Evolutionary conservation across 129 eudicot genomes (phyloP).

Genomic region (Artemisia argyi): DNA sequence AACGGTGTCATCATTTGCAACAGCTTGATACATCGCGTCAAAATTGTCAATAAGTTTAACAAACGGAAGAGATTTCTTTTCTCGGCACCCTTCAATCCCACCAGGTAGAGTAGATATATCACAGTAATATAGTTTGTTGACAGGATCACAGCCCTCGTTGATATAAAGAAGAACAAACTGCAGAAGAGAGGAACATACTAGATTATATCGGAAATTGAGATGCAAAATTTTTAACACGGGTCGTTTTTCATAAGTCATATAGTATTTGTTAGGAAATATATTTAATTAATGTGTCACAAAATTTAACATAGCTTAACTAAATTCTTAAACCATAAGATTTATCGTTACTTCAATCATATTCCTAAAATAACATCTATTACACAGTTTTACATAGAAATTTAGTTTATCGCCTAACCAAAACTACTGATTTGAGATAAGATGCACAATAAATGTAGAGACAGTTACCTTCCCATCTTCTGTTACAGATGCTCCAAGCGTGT

Average conservation of each 20-base stretch:
- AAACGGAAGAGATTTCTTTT: slow-evolving; percentile 68
- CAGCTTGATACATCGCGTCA: slow-evolving; percentile 61
- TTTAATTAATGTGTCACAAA: too few species aligned
- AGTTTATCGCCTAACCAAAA: too few species aligned
- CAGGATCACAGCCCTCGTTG: slow-evolving; percentile 68
- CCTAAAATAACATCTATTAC: too few species aligned
- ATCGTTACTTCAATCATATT: too few species aligned
- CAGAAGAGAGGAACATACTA: slow-evolving; percentile 27
- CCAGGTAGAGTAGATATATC: slow-evolving; percentile 63
- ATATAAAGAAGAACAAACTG: slow-evolving; percentile 82
- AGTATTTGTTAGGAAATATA: too few species aligned
- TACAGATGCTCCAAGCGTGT: slow-evolving; percentile 59
- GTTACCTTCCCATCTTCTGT: slow-evolving; percentile 95
- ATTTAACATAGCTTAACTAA: not conserved
- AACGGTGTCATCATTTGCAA: slow-evolving; percentile 78
- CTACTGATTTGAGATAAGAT: too few species aligned
- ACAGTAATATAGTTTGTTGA: slow-evolving; percentile 85
- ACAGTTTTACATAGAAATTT: too few species aligned
- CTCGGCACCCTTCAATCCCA: slow-evolving; percentile 64
- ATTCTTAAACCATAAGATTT: not conserved
- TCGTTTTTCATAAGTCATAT: too few species aligned
- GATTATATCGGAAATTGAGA: not conserved
- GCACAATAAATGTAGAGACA: not conserved
- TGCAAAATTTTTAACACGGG: too few species aligned
- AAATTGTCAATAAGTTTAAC: slow-evolving; percentile 79